These are phyloP conservation scores for Eucalyptus marginata DNA, from an alignment of 345 rosid genomes.

Conservation along the genomic window DNA sequence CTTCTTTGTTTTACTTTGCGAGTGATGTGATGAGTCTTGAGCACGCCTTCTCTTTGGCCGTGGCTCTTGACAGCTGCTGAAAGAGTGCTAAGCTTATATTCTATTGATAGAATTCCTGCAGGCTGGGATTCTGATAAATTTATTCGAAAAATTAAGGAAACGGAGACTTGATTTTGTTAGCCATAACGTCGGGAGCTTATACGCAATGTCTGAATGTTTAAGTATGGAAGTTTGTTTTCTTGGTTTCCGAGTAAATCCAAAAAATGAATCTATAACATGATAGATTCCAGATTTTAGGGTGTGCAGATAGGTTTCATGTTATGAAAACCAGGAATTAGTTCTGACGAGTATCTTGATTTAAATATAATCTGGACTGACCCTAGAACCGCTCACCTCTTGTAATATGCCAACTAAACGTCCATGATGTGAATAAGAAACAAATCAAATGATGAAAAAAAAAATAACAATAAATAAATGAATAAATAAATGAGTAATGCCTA, in stretches of 20 bases:
- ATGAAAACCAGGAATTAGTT: no score
- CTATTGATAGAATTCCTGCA: neutral
- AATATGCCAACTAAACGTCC: neutral
- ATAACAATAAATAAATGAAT: no score
- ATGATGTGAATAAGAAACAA: neutral
- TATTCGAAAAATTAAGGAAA: neutral
- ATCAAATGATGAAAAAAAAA: neutral
- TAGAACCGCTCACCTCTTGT: neutral
- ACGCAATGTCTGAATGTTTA: neutral
- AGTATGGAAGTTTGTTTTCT: neutral
- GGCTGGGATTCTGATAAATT: neutral
- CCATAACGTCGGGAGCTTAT: neutral
- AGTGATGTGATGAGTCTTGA: neutral
- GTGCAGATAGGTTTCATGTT: rapidly evolving
- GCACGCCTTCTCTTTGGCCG: neutral
- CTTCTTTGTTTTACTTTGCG: neutral
- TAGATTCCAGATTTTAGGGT: rapidly evolving
- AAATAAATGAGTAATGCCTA: neutral
- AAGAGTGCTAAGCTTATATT: neutral
- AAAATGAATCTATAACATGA: neutral
- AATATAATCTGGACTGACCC: neutral
- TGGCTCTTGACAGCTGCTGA: neutral
- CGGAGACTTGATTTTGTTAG: neutral
- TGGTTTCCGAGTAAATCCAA: no score
- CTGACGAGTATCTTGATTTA: neutral